A percentile compares a stretch with the other conserved stretches of the same genome.
Conservation (phyloP, 192 early-diverging fungal genomes). For the Lunasporangiospora selenospora region DNA sequence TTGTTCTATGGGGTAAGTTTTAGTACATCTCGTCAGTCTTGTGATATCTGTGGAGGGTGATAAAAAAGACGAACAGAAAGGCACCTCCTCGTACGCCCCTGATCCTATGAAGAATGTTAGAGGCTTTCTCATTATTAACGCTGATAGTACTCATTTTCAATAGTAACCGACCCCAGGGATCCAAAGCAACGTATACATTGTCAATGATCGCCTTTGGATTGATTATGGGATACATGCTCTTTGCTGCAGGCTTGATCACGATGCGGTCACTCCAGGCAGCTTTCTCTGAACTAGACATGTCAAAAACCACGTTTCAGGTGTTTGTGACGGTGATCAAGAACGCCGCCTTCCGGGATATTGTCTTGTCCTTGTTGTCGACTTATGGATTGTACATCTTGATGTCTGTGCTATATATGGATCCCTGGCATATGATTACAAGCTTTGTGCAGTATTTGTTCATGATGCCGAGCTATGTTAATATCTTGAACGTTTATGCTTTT, state of each 20-base stretch:
- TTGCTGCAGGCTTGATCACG: slow-evolving; percentile 58
- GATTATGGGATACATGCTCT: slow-evolving; percentile 65
- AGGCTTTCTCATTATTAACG: too few relatives aligned
- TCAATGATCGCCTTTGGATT: slow-evolving; percentile 56
- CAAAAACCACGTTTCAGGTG: slow-evolving; percentile 35
- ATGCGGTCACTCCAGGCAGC: slow-evolving; percentile 47
- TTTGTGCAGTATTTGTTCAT: slow-evolving; percentile 75
- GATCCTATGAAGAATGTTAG: too few relatives aligned
- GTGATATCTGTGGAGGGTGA: too few relatives aligned
- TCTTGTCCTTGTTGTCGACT: slow-evolving; percentile 67
- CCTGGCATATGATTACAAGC: slow-evolving; percentile 81
- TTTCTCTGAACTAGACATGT: slow-evolving; percentile 36
- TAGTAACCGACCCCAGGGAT: slow-evolving; percentile 75
- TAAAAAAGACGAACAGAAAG: too few relatives aligned
- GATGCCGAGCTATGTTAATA: slow-evolving; percentile 81
- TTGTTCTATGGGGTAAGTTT: slow-evolving; percentile 62
- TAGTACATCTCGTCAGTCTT: slow-evolving; percentile 80
- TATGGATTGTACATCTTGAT: slow-evolving; percentile 73
- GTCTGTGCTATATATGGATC: slow-evolving; percentile 70
- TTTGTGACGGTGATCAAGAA: slow-evolving; percentile 48
- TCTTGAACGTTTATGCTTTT: slow-evolving; percentile 84
- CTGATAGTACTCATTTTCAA: too few relatives aligned
- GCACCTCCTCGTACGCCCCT: too few relatives aligned
- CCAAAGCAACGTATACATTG: slow-evolving; percentile 60
- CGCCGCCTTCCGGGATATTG: slow-evolving; percentile 58